These are phyloP conservation scores for Macrophomina pseudophaseolina DNA, from an alignment of 2,329 filamentous ascomycete genomes.

Conservation along the genomic window DNA sequence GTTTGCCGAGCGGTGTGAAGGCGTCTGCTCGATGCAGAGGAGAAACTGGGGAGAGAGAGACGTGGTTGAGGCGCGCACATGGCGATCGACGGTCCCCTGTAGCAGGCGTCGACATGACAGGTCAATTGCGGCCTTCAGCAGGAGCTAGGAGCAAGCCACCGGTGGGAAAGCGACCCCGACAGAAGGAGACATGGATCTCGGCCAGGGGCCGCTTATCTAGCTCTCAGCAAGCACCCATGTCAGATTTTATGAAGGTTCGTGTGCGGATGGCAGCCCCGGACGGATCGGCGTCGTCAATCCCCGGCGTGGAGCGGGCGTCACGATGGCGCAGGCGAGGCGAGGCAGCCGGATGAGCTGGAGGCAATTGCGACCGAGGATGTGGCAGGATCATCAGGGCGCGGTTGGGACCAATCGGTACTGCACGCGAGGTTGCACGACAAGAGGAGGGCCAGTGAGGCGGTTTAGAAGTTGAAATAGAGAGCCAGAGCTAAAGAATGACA, in stretches of 20 bases:
- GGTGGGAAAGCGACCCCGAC: neutral
- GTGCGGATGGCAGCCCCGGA: constrained; percentile 14
- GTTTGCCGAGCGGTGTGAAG: constrained; percentile 4
- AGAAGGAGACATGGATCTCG: neutral
- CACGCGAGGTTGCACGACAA: neutral
- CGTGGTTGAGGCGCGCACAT: neutral
- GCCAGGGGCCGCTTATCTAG: constrained; percentile 18
- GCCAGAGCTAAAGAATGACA: constrained; percentile 6
- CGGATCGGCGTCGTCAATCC: neutral
- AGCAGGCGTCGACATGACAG: constrained; percentile 3
- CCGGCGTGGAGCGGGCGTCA: neutral
- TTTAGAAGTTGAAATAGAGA: constrained; percentile 20
- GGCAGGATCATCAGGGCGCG: neutral
- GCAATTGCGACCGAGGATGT: neutral
- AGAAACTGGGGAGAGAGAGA: neutral
- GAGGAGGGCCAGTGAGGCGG: neutral
- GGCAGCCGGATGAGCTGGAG: neutral
- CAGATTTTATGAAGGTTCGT: constrained; percentile 9
- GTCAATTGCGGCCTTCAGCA: neutral
- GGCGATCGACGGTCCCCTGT: constrained; percentile 6
- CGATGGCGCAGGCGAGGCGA: neutral
- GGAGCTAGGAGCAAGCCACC: neutral
- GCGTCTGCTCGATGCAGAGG: neutral
- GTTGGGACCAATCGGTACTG: neutral
- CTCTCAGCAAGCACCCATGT: neutral